phyloP scores from a whole-genome alignment of 495 filamentous ascomycete genomes.

The Penicillium dipodomyicola region DNA sequence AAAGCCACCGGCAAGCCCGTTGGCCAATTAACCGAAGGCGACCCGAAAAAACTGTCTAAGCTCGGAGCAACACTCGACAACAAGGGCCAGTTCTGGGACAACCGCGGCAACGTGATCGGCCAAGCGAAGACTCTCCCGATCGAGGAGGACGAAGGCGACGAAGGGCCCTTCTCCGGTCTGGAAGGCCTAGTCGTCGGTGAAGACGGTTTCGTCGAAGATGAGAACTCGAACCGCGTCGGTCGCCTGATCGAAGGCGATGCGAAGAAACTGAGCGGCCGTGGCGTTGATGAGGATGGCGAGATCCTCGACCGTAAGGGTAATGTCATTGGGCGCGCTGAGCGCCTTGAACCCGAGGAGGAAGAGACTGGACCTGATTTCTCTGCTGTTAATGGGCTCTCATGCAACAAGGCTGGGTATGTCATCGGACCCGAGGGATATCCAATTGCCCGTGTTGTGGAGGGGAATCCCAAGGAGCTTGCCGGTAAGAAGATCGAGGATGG shows the following conservation, averaged over 20 bases:
- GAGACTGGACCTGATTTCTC: conserved; percentile 54
- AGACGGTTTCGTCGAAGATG: conserved; percentile 59
- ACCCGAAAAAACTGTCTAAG: conserved; percentile 56
- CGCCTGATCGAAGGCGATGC: conserved; percentile 58
- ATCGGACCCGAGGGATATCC: conserved; percentile 68
- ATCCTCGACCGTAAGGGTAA: conserved; percentile 62
- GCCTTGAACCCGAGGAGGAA: conserved; percentile 27
- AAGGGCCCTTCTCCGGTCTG: conserved; percentile 61
- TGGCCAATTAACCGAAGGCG: conserved; percentile 59
- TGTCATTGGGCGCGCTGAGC: conserved; percentile 60
- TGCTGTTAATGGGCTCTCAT: conserved; percentile 58
- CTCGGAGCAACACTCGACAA: conserved; percentile 55
- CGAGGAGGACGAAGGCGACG: conserved; percentile 53
- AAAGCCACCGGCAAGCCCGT: conserved; percentile 49
- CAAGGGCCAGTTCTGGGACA: conserved; percentile 63
- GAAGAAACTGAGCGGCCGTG: conserved; percentile 60
- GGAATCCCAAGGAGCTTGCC: conserved; percentile 62
- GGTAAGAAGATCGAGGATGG: conserved; percentile 70
- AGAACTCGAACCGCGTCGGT: conserved; percentile 58
- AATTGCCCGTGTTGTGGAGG: conserved; percentile 66
- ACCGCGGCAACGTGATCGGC: conserved; percentile 58
- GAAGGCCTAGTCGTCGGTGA: conserved; percentile 60
- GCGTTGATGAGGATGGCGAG: conserved; percentile 65
- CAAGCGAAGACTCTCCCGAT: conserved; percentile 58
- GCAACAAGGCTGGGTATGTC: conserved; percentile 81